Conservation (phyloP, 208 protist species). For the Acanthamoeba sp. region DNA sequence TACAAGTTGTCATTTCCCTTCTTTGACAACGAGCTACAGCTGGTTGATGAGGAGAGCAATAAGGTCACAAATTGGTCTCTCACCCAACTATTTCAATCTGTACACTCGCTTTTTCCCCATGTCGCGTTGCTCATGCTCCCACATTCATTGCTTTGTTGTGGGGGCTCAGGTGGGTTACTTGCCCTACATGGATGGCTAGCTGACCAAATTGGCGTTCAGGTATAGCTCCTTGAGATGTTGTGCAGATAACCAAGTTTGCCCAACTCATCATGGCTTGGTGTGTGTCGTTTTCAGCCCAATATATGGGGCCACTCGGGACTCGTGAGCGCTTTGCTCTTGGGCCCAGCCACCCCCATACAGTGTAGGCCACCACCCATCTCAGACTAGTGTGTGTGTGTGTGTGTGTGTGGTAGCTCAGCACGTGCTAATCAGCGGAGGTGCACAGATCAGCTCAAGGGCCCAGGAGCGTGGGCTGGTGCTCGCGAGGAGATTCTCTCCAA, state of each 20-base stretch:
- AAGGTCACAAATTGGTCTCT: conserved; percentile 34
- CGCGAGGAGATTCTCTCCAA: conserved; percentile 56
- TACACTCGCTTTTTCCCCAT: too few relatives aligned
- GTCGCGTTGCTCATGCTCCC: too few relatives aligned
- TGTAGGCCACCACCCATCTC: not conserved
- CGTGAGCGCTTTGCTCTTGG: conserved; percentile 5
- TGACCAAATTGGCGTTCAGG: conserved; percentile 11
- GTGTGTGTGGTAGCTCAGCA: too few relatives aligned
- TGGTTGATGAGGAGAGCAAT: conserved; percentile 37
- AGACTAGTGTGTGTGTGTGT: too few relatives aligned
- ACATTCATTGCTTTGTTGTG: too few relatives aligned
- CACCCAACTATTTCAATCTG: not conserved
- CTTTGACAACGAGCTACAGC: not conserved
- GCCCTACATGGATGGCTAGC: conserved; percentile 51
- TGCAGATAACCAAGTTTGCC: too few relatives aligned
- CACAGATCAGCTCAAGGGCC: conserved; percentile 33
- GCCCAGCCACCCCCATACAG: conserved; percentile 43
- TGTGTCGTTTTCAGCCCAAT: not conserved
- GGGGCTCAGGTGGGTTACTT: conserved; percentile 44
- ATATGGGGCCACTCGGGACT: not conserved
- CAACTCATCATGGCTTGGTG: too few relatives aligned
- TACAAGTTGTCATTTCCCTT: conserved; percentile 65
- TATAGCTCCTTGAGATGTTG: not conserved
- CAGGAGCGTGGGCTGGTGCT: conserved; percentile 35
- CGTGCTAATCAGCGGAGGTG: too few relatives aligned